phyloP scores from a whole-genome alignment of 306 rosid genomes.

The Vachellia pachyceras region DNA sequence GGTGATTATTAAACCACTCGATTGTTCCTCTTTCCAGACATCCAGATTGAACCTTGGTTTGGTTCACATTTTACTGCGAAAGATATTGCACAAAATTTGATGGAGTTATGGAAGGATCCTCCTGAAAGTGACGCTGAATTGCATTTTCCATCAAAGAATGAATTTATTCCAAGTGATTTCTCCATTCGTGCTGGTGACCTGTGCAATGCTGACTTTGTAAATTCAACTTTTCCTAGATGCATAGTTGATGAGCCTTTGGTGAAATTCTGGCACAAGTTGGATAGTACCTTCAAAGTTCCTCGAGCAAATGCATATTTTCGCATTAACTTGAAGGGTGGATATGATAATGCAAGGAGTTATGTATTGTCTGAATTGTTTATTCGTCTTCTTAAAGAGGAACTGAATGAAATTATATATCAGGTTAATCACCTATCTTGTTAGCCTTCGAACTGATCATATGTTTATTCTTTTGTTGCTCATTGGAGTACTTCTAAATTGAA shows the following conservation, averaged over 20 bases:
- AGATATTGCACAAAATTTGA: conserved; percentile 70
- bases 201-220: conserved; percentile 42
- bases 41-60: conserved; percentile 88
- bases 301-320: conserved; percentile 92
- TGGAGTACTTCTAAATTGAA: conserved; percentile 8
- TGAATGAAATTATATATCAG: conserved; percentile 90
- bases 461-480: conserved; percentile 6
- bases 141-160: conserved; percentile 89
- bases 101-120: conserved; percentile 86
- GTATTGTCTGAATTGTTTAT: conserved; percentile 78
- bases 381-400: conserved; percentile 84
- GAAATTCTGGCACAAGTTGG: conserved; percentile 94
- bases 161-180: conserved; percentile 91
- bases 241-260: conserved; percentile 84
- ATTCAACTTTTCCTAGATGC: conserved; percentile 66
- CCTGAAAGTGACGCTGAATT: conserved; percentile 70
- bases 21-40: conserved; percentile 55
- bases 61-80: conserved; percentile 78
- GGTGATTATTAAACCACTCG: conserved; percentile 33
- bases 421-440: conserved; percentile 56
- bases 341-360: conserved; percentile 60
- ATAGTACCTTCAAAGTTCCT: conserved; percentile 77
- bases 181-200: conserved; percentile 60
- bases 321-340: conserved; percentile 89
- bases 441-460: background rate